phyloP scores from a whole-genome alignment of 2,329 filamentous ascomycete species.

The Paraconiothyrium brasiliense region DNA sequence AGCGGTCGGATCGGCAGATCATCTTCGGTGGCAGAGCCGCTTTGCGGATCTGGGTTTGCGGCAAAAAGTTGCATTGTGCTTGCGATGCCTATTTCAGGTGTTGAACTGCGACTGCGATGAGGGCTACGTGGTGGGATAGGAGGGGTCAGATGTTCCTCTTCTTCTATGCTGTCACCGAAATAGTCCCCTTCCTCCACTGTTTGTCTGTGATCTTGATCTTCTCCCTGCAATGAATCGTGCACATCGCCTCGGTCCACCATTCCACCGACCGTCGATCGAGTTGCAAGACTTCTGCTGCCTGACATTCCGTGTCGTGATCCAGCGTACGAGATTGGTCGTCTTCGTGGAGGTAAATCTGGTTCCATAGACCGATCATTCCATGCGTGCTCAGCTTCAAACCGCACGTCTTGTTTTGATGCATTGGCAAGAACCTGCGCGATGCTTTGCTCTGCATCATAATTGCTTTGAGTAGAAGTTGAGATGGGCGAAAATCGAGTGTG shows the following conservation, averaged over 20 bases:
- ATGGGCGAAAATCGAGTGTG: neutral
- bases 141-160: neutral
- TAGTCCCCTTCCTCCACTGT: neutral
- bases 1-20: neutral
- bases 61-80: neutral
- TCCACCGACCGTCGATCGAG: neutral
- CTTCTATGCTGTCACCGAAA: slow-evolving; percentile 2
- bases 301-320: neutral
- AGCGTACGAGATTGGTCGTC: neutral
- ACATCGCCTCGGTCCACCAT: neutral
- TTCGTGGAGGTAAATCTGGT: neutral
- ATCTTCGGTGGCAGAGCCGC: neutral
- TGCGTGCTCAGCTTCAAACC: neutral
- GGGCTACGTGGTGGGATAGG: neutral
- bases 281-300: neutral
- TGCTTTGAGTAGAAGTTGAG: neutral
- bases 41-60: slow-evolving; percentile 5
- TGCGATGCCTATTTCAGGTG: neutral
- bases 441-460: neutral
- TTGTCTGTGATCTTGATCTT: neutral
- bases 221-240: neutral
- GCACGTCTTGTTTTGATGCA: neutral
- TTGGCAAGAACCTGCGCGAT: neutral
- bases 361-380: neutral
- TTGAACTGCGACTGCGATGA: neutral